phyloP scores from a whole-genome alignment of 176 grass and related monocot genomes.

The Avena insularis region DNA sequence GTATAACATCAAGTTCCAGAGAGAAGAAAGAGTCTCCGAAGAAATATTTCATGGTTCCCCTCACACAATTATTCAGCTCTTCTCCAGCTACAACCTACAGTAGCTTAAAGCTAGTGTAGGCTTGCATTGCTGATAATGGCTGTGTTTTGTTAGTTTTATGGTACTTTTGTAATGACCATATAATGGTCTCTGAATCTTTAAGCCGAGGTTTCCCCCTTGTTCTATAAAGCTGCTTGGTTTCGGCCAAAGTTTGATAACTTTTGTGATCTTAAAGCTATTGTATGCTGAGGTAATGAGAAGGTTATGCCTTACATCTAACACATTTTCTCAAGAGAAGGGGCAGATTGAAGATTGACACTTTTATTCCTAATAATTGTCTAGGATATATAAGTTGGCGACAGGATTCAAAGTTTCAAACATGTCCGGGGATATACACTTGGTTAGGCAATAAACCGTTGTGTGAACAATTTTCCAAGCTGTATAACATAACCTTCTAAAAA shows the following conservation, averaged over 20 bases:
- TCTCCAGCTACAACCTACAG: background rate
- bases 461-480: background rate
- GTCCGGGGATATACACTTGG: background rate
- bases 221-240: background rate
- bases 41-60: background rate
- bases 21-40: background rate
- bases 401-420: background rate
- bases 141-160: background rate
- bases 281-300: background rate
- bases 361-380: background rate
- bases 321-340: background rate
- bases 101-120: background rate
- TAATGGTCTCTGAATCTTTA: background rate
- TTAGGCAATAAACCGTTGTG: background rate
- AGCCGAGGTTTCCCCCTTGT: background rate
- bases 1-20: constrained; percentile 11
- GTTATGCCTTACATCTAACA: background rate
- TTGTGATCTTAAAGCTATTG: background rate
- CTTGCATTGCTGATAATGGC: background rate
- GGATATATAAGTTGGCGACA: background rate
- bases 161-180: background rate
- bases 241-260: background rate
- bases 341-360: background rate
- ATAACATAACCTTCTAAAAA: background rate
- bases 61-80: background rate